These are phyloP conservation scores for Polygonum aviculare DNA, from an alignment of 148 eudicot genomes.

Conservation along the genomic window DNA sequence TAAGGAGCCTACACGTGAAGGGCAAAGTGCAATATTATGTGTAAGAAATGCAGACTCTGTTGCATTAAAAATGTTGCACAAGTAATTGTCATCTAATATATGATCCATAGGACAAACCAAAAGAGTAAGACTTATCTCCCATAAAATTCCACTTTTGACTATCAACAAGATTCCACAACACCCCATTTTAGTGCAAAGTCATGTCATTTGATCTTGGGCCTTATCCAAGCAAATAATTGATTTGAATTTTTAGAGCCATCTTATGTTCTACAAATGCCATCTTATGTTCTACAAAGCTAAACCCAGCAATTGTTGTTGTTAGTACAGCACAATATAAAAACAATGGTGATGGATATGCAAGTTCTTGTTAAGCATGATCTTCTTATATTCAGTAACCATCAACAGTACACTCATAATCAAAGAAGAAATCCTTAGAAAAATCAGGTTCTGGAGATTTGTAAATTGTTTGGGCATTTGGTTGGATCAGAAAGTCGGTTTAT, in stretches of 20 bases:
- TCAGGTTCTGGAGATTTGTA: neutral
- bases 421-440: neutral
- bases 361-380: neutral
- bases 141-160: neutral
- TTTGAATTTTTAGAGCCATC: neutral
- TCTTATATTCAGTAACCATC: slow-evolving; percentile 2
- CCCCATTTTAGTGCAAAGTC: neutral
- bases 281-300: neutral
- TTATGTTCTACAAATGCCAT: neutral
- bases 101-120: neutral
- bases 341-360: neutral
- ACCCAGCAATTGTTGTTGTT: neutral
- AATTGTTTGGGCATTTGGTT: neutral
- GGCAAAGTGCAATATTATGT: neutral
- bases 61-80: neutral
- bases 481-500: neutral
- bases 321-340: neutral
- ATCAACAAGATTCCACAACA: neutral
- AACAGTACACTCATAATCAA: neutral
- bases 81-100: neutral
- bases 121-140: neutral
- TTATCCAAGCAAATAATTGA: neutral
- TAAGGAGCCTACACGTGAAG: slow-evolving; percentile 69
- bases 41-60: neutral
- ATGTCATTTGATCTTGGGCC: neutral